Evolutionary conservation across 352 stramenopile species (phyloP).

Genomic region (Pythium plurisporium): DNA sequence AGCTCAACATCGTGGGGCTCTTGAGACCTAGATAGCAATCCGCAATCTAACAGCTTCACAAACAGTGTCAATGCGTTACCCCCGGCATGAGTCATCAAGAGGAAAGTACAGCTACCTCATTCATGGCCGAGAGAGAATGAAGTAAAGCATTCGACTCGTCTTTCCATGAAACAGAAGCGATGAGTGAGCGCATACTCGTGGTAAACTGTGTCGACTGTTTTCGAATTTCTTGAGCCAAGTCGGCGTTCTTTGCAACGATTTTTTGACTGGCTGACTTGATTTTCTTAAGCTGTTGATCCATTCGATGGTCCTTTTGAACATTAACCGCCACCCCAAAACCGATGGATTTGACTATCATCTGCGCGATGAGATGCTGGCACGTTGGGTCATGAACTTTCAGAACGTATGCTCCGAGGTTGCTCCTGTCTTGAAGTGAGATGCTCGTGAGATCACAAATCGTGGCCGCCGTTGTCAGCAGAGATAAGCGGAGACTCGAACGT

Average conservation of each 20-base stretch:
- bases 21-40: not conserved
- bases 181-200: not conserved
- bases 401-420: slow-evolving; percentile 1
- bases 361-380: not conserved
- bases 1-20: not conserved
- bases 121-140: not conserved
- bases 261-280: slow-evolving; percentile 7
- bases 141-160: not conserved
- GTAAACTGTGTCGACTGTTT: not conserved
- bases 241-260: not conserved
- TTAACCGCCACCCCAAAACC: not conserved
- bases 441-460: slow-evolving; percentile 4
- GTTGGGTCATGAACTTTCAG: not conserved
- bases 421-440: not conserved
- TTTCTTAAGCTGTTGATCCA: not conserved
- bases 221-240: not conserved
- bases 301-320: not conserved
- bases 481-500: not conserved
- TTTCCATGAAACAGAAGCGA: not conserved
- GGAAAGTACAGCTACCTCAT: slow-evolving; percentile 1
- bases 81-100: not conserved
- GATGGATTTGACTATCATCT: slow-evolving; percentile 6
- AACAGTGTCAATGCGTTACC: not conserved
- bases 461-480: not conserved
- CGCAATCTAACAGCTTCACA: slow-evolving; percentile 8